phyloP scores from a whole-genome alignment of 805 yeast species.

The Candida tammaniensis region DNA sequence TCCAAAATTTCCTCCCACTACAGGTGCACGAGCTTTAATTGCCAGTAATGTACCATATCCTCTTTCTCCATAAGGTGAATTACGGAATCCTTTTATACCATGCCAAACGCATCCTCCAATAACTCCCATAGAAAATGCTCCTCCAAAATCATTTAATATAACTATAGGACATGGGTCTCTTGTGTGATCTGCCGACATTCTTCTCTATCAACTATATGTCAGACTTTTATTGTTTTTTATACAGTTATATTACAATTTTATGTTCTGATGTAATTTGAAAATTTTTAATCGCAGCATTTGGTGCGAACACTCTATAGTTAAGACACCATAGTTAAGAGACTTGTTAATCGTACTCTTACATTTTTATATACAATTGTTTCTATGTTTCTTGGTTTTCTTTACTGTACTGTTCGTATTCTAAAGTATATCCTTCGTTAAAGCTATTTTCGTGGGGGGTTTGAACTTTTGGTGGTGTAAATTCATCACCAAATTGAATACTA shows the following conservation, averaged over 20 bases:
- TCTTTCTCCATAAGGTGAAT: slow-evolving; percentile 96
- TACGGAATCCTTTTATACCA: slow-evolving; percentile 97
- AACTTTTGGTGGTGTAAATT: background rate
- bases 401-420: too few species aligned
- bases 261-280: too few species aligned
- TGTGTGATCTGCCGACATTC: slow-evolving; percentile 91
- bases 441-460: too few species aligned
- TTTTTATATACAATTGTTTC: too few species aligned
- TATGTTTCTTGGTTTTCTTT: too few species aligned
- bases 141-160: slow-evolving; percentile 95
- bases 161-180: slow-evolving; percentile 99
- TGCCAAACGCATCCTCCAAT: slow-evolving; percentile 99
- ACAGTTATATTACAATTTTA: too few species aligned
- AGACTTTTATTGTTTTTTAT: too few species aligned
- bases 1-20: slow-evolving; percentile 98
- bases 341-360: too few species aligned
- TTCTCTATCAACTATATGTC: background rate
- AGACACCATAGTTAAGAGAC: too few species aligned
- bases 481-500: background rate
- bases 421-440: too few species aligned
- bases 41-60: slow-evolving; percentile 86
- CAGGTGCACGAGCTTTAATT: slow-evolving; percentile 95
- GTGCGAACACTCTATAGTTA: too few species aligned
- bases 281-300: too few species aligned
- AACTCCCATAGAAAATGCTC: slow-evolving; percentile 99